Percentiles rank a stretch among this genome's conserved stretches.
phyloP scores from a whole-genome alignment of 208 protist species.

The Leishmania arabica region DNA sequence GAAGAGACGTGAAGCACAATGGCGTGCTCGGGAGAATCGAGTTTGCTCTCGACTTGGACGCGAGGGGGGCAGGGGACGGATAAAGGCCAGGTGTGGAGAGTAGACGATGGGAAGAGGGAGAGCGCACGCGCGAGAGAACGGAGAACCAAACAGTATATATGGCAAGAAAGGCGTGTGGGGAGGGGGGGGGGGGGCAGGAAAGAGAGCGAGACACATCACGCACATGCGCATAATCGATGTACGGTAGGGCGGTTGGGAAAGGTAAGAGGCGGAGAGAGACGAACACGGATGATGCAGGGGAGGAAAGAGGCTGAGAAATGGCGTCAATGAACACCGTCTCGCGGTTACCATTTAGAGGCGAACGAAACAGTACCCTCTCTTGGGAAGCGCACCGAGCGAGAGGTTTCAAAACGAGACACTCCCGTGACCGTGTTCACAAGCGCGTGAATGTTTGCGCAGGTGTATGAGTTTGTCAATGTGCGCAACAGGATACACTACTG shows the following conservation, averaged over 20 bases:
- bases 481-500: background rate
- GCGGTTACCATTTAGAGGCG: background rate
- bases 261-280: background rate
- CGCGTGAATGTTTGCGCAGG: background rate
- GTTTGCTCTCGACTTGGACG: background rate
- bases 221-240: constrained; percentile 2
- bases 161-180: background rate
- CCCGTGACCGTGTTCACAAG: background rate
- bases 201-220: background rate
- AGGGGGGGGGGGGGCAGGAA: too few species aligned
- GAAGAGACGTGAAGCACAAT: background rate
- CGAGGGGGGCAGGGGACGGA: background rate
- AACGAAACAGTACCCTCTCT: background rate
- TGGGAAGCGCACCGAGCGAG: background rate
- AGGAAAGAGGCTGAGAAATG: background rate
- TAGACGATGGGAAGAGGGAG: background rate
- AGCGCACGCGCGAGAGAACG: background rate
- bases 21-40: background rate
- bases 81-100: background rate
- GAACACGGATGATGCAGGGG: background rate
- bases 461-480: constrained; percentile 4
- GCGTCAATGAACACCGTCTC: background rate
- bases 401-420: background rate
- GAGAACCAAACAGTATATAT: background rate
- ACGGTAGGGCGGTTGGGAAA: background rate